Evolutionary conservation across 208 protist species (phyloP), one percentile per base, ranked within the genome.

Genomic region (Trypanosoma grayi): DNA sequence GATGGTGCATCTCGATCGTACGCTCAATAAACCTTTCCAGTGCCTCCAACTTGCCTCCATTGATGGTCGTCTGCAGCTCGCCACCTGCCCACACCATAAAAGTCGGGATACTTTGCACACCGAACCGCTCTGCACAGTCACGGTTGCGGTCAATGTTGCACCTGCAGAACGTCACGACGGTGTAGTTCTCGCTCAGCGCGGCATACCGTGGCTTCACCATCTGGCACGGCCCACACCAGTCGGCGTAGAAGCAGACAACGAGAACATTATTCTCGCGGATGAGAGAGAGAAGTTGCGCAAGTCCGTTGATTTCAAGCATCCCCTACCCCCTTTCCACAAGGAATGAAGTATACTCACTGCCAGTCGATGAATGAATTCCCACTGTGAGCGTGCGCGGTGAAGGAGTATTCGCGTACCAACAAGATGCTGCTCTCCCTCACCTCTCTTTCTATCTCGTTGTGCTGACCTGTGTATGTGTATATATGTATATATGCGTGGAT

Each of bases 221-320:
- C 58, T 90, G 66, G 60, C 92, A 95, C 6, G 92, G 86, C 8
- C 92, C 89, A 46, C 89, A 95, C 92, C 89, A 95, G 54, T 85
- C 83, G 6, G 90, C 86, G 66, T 92, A 93, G 58, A 96, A 95
- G 44, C 95, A 77, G 2, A 97, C 69, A 9, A 96, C 84, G 30
- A 86, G 82, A 36, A 92, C 66, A 18, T 57, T 44, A 27, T 76
- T 36, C 39, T 72, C 65, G 53, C 69, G 68, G 14, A 76, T 66
- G 4, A 87, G 56, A 6, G 73, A 69, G 34, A 83, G 61, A 30
- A 94, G 56, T 53, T 94, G 79, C 1, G 47, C 62, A 10, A 92
- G 43, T n/a, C 83, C 77, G n/a, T 66, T 75, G 28, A 94, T 85
- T 54, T 94, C 88, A 53, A 84, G 75, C 82, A 91, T 90, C 28